These are phyloP conservation scores for Monosporascus sp. DNA, from an alignment of 2,329 filamentous ascomycete species.

Conservation along the genomic window DNA sequence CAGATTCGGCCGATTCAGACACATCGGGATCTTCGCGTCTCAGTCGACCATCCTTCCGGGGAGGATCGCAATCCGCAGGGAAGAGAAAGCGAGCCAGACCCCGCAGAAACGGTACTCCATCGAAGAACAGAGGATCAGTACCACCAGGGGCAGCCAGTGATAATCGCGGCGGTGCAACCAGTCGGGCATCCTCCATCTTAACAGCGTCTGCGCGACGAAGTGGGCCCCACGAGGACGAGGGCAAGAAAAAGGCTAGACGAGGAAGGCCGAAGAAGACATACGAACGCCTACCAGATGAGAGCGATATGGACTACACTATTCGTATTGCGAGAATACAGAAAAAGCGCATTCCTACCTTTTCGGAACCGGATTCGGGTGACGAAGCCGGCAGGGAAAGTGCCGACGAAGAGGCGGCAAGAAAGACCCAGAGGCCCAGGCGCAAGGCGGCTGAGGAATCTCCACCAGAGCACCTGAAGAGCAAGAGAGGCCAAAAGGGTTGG, in stretches of 20 bases:
- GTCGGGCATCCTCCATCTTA: too few species aligned
- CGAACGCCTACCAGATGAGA: slow-evolving; percentile 38
- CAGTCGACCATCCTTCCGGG: slow-evolving; percentile 4
- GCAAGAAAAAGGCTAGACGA: slow-evolving; percentile 14
- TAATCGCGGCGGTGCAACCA: not conserved
- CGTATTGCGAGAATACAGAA: slow-evolving; percentile 41
- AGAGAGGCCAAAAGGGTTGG: not conserved
- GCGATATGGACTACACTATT: slow-evolving; percentile 39
- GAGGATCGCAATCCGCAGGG: slow-evolving; percentile 5
- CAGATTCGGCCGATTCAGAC: slow-evolving; percentile 23
- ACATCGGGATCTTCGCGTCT: slow-evolving; percentile 16
- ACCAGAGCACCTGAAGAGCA: not conserved
- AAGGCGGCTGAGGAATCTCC: not conserved
- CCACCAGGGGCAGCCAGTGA: not conserved
- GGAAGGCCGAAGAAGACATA: slow-evolving; percentile 39
- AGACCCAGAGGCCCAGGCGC: not conserved
- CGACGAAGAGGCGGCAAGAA: not conserved
- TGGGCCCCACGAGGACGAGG: not conserved
- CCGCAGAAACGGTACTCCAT: slow-evolving; percentile 5
- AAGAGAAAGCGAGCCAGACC: slow-evolving; percentile 12
- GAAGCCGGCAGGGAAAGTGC: not conserved
- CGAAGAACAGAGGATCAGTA: slow-evolving; percentile 1
- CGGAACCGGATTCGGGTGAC: slow-evolving; percentile 7
- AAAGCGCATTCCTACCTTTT: slow-evolving; percentile 26
- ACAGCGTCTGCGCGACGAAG: too few species aligned